Base-by-base conservation (phyloP, 2,329 filamentous ascomycete genomes). In the Cercospora brassicicola region DNA sequence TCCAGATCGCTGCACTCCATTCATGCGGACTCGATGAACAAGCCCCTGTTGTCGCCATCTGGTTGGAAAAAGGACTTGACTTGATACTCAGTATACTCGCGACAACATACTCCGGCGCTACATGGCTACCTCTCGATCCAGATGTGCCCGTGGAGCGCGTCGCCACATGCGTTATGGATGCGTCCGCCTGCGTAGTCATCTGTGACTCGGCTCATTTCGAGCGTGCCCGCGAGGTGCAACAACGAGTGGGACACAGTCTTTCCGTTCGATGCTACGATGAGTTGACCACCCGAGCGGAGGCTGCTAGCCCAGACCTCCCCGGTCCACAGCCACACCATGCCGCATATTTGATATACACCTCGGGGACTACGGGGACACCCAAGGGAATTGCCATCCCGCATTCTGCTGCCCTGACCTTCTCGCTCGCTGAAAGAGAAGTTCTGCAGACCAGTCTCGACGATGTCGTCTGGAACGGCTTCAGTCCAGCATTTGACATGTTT, bases 291-390 rank as follows among this genome's bases (percentile, higher is more conserved):
- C 61, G 9, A 23, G 11, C 60, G 6, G 42, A 30, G 11, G 30
- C 2, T 8, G 26, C 18, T 20, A 56, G 61, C 13, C 2, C 26
- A 8, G 9, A 23, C n/a, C 51, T 20, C 13, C 13, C 20, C 18
- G 67, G 61, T 8, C 69, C 71, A 51, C 56, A 36, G 2, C 69
- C 70, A 42, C 53, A 66, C 30, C 64, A 74, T 64, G 72, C 71
- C 30, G 71, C 71, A 23, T 74, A 72, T 56, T 69, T 78, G 30
- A 75, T 77, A 28, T 76, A 74, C 68, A 75, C 76, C 31, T 74
- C 73, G 20, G 73, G 76, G n/a, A 74, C 72, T 20, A 74, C 71
- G 6, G 73, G 74, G 8, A 71, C 72, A 9, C 73, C 76, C 4
- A 77, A 76, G 51, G 73, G 73, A 1, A 72, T 75, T 23, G 70